Base-by-base conservation (phyloP, 2,329 filamentous ascomycete genomes). In the Nannizziopsis arthrosporioides region DNA sequence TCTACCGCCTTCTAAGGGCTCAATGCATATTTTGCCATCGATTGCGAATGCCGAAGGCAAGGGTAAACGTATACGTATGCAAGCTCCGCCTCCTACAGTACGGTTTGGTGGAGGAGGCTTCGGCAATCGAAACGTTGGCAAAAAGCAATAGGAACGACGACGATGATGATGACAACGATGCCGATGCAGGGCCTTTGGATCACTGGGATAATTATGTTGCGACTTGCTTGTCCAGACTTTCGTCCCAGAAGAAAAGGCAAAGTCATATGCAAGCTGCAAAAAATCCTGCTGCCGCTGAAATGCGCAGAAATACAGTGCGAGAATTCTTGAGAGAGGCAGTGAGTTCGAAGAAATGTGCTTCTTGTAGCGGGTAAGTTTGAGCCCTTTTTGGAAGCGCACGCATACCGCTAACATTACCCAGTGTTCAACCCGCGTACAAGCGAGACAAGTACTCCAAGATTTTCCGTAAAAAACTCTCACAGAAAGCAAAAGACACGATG, bases 361-460 rank as follows among this genome's bases (percentile, higher is more conserved):
- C 72, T 54, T 84, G 80, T 61, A 69, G 70, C 56, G 77, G 72
- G 71, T 73, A 64, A 57, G 68, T 59, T 22, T 41, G 22, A 12
- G 17, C 14, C 5, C 17, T 43, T 12, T 11, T 47, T 48, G 27
- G 42, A 14, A 35, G 7, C 2, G 38, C 22, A 39, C 35, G 47
- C 50, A 46, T n/a, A 51, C 57, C 61, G 54, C 61, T 39, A 35
- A 14, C 18, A 11, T 2, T 47, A n/a, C 9, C 38, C 52, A 84
- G 84, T 22, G 78, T 92, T 52, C 89, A 84, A 11, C 89, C 88
- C 9, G 73, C 74, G 1, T 96, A 86, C 66, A 81, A 90, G 57
- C 95, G 94, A 64, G 90, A 98, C 59, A 77, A 84, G 38, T 92
- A 81, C 59, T 84, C 89, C 61, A 98, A 96, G 66, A 88, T 98